These are phyloP conservation scores for Cyclanthera cordifolia DNA, from an alignment of 306 rosid species.

Conservation along the genomic window DNA sequence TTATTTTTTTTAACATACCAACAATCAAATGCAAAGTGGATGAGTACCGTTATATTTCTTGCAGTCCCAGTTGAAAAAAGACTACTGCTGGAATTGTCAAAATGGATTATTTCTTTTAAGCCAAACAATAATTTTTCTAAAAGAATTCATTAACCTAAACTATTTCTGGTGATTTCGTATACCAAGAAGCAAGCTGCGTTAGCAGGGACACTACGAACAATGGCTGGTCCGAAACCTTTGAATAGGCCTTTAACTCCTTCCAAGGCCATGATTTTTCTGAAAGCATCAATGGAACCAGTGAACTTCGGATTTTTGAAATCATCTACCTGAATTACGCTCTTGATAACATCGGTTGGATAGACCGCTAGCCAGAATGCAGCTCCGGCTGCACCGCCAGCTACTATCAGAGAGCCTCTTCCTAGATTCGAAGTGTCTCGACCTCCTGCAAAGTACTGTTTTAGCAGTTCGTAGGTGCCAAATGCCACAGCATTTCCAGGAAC, in stretches of 20 bases:
- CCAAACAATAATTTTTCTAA: not conserved
- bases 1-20: not conserved
- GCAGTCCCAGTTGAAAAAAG: too few relatives aligned
- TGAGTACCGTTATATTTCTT: not conserved
- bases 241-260: slow-evolving; percentile 78
- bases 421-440: slow-evolving; percentile 63
- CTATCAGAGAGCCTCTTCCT: slow-evolving; percentile 65
- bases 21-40: not conserved
- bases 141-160: slow-evolving; percentile 36
- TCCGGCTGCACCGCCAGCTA: slow-evolving; percentile 82
- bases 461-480: slow-evolving; percentile 75
- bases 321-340: slow-evolving; percentile 87
- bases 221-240: slow-evolving; percentile 93
- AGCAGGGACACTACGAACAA: slow-evolving; percentile 75
- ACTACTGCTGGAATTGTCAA: not conserved
- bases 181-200: slow-evolving; percentile 99
- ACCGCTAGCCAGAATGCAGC: slow-evolving; percentile 57
- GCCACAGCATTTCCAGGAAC: slow-evolving; percentile 79
- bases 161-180: slow-evolving; percentile 74
- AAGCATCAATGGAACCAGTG: slow-evolving; percentile 71
- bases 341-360: slow-evolving; percentile 83
- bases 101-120: not conserved
- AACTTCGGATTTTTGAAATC: slow-evolving; percentile 74
- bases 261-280: slow-evolving; percentile 49
- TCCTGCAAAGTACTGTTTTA: slow-evolving; percentile 67